Evolutionary conservation across 2,329 filamentous ascomycete genomes (phyloP), one percentile per base, ranked within the genome.

Genomic region (Simplicillium aogashimaense): DNA sequence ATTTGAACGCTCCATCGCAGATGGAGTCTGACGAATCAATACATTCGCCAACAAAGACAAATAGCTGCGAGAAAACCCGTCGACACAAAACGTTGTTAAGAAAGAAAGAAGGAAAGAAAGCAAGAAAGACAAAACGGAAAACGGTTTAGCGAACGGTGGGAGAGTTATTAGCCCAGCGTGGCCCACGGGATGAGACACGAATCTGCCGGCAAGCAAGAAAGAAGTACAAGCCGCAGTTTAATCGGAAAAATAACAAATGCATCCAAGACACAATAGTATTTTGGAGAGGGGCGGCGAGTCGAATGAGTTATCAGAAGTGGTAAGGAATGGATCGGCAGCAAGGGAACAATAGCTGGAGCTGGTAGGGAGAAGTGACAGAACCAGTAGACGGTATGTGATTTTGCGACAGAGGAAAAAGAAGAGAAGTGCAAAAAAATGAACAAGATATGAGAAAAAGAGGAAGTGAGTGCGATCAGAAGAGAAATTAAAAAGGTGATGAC

Each of bases 1-100:
- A 42, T 51, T 48, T 13, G 47, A 47, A 38, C 48, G 51, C 41
- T 50, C 53, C 55, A 55, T 58, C 20, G 37, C 41, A 32, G 40
- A 42, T 38, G 35, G 40, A 35, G 35, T 25, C 9, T 5, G 9
- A 25, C 20, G 20, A 25, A 25, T 25, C 20, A 25, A 25, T 9
- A 25, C 20, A 25, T 25, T 9, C 20, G 20, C 20, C 20, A 25
- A n/a, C n/a, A n/a, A 31, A 33, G 15, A 6, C 5, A 12, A 33
- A 33, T 33, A 16, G 31, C 31, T 34, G 35, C 11, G 35, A 9
- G 32, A 40, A 29, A 29, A 29, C 32, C 31, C 10, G 11, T 14
- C 34, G 30, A 36, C 35, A 29, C 8, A 31, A 13, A 15, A 42
- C 15, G 17, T 29, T 17, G 33, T 29, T 28, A 18, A 37, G 29